Conservation (phyloP, 768 basidiomycete genomes). For the Holtermannia corniformis region DNA sequence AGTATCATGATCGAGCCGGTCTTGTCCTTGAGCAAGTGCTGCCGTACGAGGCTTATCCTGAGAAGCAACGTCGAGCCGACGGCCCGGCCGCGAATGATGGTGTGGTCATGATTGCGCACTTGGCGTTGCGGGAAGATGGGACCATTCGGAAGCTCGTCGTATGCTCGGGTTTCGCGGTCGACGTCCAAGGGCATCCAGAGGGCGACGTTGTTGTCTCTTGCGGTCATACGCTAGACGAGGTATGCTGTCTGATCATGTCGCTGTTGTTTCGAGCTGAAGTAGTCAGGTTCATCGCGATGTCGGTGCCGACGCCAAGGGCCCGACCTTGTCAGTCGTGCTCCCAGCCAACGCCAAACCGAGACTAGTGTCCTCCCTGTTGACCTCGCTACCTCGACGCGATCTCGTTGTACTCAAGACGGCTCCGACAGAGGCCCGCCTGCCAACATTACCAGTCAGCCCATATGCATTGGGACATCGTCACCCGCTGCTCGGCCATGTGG, state of each 20-base stretch:
- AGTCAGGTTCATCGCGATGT: conserved; percentile 8
- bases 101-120: conserved; percentile 52
- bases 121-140: conserved; percentile 39
- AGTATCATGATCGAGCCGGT: not conserved
- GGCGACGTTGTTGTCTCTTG: conserved; percentile 48
- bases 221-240: conserved; percentile 59
- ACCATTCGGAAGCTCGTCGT: conserved; percentile 47
- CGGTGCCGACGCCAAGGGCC: conserved; percentile 24
- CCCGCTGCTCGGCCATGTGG: conserved; percentile 50
- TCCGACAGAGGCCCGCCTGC: conserved; percentile 31
- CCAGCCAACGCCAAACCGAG: conserved; percentile 35
- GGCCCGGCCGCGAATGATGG: conserved; percentile 40
- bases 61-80: conserved; percentile 1
- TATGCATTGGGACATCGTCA: conserved; percentile 51
- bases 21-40: not conserved
- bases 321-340: conserved; percentile 41
- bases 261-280: not conserved
- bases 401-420: conserved; percentile 46
- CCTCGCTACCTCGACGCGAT: conserved; percentile 55
- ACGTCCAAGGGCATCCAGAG: conserved; percentile 21
- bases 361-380: conserved; percentile 47
- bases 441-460: conserved; percentile 54
- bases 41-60: not conserved
- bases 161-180: conserved; percentile 53
- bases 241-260: conserved; percentile 30